A percentile compares a stretch with the other conserved stretches of the same genome.
phyloP scores from a whole-genome alignment of 1,284 basidiomycete genomes.

The Boletus holoroseus region DNA sequence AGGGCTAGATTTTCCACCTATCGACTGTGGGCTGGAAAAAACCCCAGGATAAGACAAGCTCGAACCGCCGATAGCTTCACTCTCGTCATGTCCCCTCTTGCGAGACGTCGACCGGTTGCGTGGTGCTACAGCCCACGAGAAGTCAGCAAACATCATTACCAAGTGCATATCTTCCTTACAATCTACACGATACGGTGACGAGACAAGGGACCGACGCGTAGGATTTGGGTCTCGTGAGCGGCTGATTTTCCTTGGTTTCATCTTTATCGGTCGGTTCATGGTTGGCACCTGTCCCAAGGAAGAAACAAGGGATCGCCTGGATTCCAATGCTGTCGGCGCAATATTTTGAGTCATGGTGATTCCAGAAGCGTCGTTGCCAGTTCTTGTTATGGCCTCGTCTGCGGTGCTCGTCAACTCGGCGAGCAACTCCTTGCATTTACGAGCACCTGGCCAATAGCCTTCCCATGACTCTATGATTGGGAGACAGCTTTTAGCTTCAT shows the following conservation, averaged over 20 bases:
- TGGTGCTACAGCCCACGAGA: conserved; percentile 42
- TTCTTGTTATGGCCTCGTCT: conserved; percentile 54
- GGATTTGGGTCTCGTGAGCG: conserved; percentile 56
- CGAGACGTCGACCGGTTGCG: conserved; percentile 70
- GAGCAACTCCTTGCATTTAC: conserved; percentile 77
- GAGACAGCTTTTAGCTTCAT: conserved; percentile 74
- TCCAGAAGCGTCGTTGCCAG: conserved; percentile 24
- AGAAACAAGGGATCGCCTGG: conserved; percentile 42
- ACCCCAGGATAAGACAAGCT: conserved; percentile 42
- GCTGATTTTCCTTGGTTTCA: conserved; percentile 48
- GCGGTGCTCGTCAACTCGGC: conserved; percentile 64
- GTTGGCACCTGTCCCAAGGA: conserved; percentile 30
- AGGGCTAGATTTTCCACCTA: conserved; percentile 46
- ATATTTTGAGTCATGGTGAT: conserved; percentile 32
- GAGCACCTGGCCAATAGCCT: conserved; percentile 82
- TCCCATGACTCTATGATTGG: conserved; percentile 74
- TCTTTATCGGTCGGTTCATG: conserved; percentile 47
- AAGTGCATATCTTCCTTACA: conserved; percentile 40
- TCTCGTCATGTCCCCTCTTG: conserved; percentile 64
- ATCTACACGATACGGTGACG: conserved; percentile 63
- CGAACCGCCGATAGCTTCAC: conserved; percentile 40
- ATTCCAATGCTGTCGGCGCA: conserved; percentile 37
- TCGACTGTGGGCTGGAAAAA: conserved; percentile 48
- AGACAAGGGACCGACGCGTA: conserved; percentile 53
- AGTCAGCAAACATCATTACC: conserved; percentile 19